Evolutionary conservation across 306 rosid genomes (phyloP).

Genomic region (Styphnolobium japonicum): DNA sequence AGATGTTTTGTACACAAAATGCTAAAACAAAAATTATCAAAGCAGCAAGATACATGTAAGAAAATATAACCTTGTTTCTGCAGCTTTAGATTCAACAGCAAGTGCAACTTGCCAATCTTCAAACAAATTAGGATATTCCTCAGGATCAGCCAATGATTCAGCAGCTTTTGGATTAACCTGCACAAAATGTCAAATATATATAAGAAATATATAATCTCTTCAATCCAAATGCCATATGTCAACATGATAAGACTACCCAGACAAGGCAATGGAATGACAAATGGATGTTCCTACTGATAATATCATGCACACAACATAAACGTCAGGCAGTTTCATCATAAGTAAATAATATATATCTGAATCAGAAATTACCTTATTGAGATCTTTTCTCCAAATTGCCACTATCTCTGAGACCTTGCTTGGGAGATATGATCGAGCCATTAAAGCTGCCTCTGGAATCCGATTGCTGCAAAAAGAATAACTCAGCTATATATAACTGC

Average conservation of each 20-base stretch:
- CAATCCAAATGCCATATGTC: background rate
- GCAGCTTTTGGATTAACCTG: constrained; percentile 98
- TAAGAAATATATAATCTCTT: background rate
- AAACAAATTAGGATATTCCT: constrained; percentile 91
- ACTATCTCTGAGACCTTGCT: constrained; percentile 96
- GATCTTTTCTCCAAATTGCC: constrained; percentile 96
- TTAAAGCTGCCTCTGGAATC: constrained; percentile 97
- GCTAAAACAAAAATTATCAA: background rate
- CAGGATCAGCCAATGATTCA: constrained; percentile 96
- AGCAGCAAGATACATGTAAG: background rate
- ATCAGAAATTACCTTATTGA: constrained; percentile 61
- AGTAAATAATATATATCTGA: background rate
- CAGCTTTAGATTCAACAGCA: constrained; percentile 76
- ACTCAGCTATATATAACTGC: constrained; percentile 20
- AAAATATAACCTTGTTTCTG: constrained; percentile 58
- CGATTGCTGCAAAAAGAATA: constrained; percentile 68
- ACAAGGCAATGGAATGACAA: background rate
- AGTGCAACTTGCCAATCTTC: constrained; percentile 98
- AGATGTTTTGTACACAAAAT: constrained; percentile 12
- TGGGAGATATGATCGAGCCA: constrained; percentile 99
- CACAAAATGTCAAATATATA: constrained; percentile 2
- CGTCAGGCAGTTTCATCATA: background rate
- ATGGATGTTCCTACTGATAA: background rate
- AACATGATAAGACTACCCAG: constrained; percentile 4
- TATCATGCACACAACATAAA: background rate